Base-by-base conservation (phyloP, 192 early-diverging fungal genomes). In the Funneliformis mosseae region DNA sequence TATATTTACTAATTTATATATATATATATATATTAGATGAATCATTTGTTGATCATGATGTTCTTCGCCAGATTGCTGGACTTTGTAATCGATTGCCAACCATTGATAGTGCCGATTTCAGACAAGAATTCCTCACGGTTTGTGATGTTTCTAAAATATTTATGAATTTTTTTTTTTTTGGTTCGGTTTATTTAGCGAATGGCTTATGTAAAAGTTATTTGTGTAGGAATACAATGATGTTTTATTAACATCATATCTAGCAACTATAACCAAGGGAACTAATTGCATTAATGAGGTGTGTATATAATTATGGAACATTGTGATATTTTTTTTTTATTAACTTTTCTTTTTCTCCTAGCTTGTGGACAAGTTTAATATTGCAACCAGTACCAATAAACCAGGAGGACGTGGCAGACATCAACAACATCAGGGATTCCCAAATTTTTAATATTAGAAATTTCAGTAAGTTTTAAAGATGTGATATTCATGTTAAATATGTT, bases 151-250 rank as follows among this genome's bases (percentile, higher is more conserved):
- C n/a, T 8, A 39, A 12, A 14, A 76, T n/a, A 2, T n/a, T n/a
- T 8, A 50, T 18, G 14, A 3, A 33, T 11, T 27, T 61, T 3
- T 42, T 61, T 3, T 42, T 45, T 55, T 10, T 77, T 43, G 28
- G 27, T 63, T 60, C 23, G 27, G n/a, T 23, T 14, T 14, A 55
- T 39, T 3, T 14, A 46, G 3, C 18, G 28, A 25, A 45, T 27
- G 5, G 41, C 21, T 78, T 27, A 38, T 23, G 4, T 1, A 48
- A 28, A 38, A 21, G 43, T 48, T 41, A 67, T 39, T 14, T 74
- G 39, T 78, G 23, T 83, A 96, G 94, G 93, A 95, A 83, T 94
- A 92, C 83, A 95, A 93, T 73, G 95, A 96, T 81, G 91, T 95
- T 38, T 83, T 95, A 5, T 84, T 96, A 42, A 92, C 91, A 42